These are phyloP conservation scores for Boletellus sp. DNA, from an alignment of 1,284 basidiomycete species.

Conservation along the genomic window DNA sequence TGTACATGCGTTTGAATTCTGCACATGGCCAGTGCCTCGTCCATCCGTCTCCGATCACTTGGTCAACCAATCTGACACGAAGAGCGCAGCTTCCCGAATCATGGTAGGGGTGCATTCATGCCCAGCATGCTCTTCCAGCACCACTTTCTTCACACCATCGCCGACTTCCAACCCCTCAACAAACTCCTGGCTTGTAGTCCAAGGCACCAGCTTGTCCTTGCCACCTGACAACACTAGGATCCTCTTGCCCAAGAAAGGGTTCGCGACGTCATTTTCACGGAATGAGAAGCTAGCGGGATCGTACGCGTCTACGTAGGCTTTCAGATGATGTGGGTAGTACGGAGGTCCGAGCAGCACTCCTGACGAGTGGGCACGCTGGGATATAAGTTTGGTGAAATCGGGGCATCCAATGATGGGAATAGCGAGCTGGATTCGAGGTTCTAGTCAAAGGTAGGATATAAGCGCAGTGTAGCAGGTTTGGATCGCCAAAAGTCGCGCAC, in stretches of 20 bases:
- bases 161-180: slow-evolving; percentile 55
- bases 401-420: slow-evolving; percentile 82
- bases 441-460: slow-evolving; percentile 34
- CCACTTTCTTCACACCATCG: slow-evolving; percentile 44
- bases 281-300: slow-evolving; percentile 46
- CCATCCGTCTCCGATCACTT: slow-evolving; percentile 8
- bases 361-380: slow-evolving; percentile 50
- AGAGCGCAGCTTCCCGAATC: slow-evolving; percentile 45
- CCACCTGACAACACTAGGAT: slow-evolving; percentile 68
- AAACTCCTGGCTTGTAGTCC: slow-evolving; percentile 52
- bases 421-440: slow-evolving; percentile 66
- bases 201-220: slow-evolving; percentile 59
- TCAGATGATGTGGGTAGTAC: slow-evolving; percentile 55
- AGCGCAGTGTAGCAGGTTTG: background rate
- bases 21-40: background rate
- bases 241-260: slow-evolving; percentile 67
- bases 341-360: slow-evolving; percentile 49
- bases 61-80: slow-evolving; percentile 37
- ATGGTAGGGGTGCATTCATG: slow-evolving; percentile 54
- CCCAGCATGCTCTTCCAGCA: slow-evolving; percentile 47
- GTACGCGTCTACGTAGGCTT: slow-evolving; percentile 41
- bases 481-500: slow-evolving; percentile 35
- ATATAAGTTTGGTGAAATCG: slow-evolving; percentile 63
- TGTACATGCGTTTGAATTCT: slow-evolving; percentile 2
- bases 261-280: slow-evolving; percentile 34